Conservation (phyloP, 2,329 filamentous ascomycete genomes). For the Bipolaris cookei region DNA sequence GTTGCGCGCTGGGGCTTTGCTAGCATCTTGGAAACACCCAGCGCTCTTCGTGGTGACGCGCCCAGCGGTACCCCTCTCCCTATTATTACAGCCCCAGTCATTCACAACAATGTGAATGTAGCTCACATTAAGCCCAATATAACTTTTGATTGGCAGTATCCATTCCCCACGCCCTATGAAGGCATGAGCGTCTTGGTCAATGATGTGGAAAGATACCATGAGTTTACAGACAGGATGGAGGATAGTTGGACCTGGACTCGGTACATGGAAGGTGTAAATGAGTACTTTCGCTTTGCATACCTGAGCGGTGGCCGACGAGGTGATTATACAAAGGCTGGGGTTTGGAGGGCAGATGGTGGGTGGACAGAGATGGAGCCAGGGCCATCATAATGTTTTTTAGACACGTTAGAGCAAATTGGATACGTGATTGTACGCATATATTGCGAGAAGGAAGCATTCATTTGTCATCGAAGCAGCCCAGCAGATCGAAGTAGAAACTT, state of each 20-base stretch:
- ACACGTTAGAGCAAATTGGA: neutral
- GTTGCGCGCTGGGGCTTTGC: conserved; percentile 95
- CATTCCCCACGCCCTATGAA: conserved; percentile 64
- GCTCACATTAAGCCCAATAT: conserved; percentile 59
- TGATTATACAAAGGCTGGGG: conserved; percentile 78
- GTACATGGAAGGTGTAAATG: conserved; percentile 57
- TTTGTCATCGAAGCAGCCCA: neutral
- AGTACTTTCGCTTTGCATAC: conserved; percentile 81
- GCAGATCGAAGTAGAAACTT: too few relatives aligned
- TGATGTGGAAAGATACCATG: conserved; percentile 81
- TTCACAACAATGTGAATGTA: conserved; percentile 54
- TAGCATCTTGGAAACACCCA: conserved; percentile 81
- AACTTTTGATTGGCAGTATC: conserved; percentile 65
- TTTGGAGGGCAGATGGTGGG: conserved; percentile 67
- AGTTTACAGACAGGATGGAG: conserved; percentile 61
- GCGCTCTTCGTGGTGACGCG: conserved; percentile 65
- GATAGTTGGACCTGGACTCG: conserved; percentile 66
- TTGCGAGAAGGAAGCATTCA: neutral
- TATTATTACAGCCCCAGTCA: conserved; percentile 46
- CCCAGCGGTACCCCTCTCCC: conserved; percentile 67
- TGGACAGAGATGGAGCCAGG: conserved; percentile 72
- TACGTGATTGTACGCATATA: neutral
- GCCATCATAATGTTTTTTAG: conserved; percentile 44
- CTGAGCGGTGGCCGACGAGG: conserved; percentile 68
- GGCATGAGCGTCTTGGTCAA: conserved; percentile 83